Base-by-base conservation (phyloP, 805 yeast species). In the Cyberlindnera amylophila region DNA sequence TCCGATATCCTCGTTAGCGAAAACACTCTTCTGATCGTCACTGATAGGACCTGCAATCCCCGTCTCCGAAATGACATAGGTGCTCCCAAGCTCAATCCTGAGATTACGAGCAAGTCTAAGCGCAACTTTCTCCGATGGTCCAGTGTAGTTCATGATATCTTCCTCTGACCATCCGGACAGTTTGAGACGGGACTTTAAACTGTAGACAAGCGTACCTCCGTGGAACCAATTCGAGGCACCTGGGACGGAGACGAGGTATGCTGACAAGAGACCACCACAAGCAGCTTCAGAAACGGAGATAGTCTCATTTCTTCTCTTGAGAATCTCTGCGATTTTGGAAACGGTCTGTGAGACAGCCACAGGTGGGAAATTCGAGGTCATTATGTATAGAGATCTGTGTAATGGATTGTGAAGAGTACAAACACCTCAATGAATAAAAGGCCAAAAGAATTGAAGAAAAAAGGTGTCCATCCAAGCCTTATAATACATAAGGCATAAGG, bases 221-320 rank as follows among this genome's bases (percentile, higher is more conserved):
- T 85, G 84, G 54, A 82, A 87, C 64, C 84, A 88, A 45, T 72
- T 66, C 9, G 93, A 82, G 0, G 96, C 96, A 4, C 96, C 96
- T 0, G 95, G 90, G 4, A 85, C 79, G 1, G 91, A 76, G 6
- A 88, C 88, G 16, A 87, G 60, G 54, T 85, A 86, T 1, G 95
- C 86, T 4, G 93, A 81, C 7, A 87, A 65, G 13, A 87, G 70
- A 0, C 96, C 96, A 8, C 96, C 96, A 61, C 96, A 87, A 0
- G 96, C 95, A 3, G 90, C 89, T 55, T 87, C 96, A 6, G 90
- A 80, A 1, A 85, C 82, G 0, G 95, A 86, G 17, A 87, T 65
- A 1, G 95, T 84, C 58, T 82, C 81, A 12, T 71, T 62, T 21
- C 79, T 67, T 15, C 61, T 57, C 15, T 75, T 63, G 18, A 87